These are phyloP conservation scores for Tetratostichococcus sp. DNA, from an alignment of 139 green algal species.

Conservation along the genomic window DNA sequence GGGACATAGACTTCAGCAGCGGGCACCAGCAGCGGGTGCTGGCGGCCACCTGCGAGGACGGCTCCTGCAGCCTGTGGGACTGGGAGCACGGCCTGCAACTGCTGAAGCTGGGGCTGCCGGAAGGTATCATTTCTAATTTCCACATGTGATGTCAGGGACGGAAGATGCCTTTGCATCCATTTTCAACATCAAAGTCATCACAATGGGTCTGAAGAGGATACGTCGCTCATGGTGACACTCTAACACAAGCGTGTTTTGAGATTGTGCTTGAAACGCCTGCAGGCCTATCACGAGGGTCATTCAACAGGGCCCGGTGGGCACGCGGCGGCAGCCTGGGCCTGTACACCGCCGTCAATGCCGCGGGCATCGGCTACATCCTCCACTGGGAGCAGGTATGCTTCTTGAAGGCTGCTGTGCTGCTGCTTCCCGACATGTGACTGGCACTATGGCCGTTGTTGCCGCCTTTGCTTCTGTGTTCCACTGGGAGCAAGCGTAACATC, in stretches of 20 bases:
- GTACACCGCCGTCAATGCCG: conserved; percentile 8
- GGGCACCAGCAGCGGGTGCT: conserved; percentile 16
- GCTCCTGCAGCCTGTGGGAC: conserved; percentile 15
- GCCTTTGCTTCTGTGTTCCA: no score
- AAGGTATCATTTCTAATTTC: no score
- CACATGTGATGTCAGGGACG: no score
- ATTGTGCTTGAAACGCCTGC: background rate
- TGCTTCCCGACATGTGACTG: no score
- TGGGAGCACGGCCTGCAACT: conserved; percentile 1
- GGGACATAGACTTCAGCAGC: conserved; percentile 24
- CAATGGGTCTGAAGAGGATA: background rate
- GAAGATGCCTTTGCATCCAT: no score
- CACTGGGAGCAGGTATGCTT: conserved; percentile 15
- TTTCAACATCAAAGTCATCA: no score
- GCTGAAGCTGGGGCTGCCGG: conserved; percentile 5
- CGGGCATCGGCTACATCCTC: conserved; percentile 12
- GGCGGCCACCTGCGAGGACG: conserved; percentile 13
- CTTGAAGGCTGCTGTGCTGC: no score
- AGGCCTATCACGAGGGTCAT: conserved; percentile 3
- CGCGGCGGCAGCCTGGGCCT: conserved; percentile 5
- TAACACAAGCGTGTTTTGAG: no score
- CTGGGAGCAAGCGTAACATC: no score
- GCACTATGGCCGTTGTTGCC: background rate
- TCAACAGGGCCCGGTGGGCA: conserved; percentile 12
- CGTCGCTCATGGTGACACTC: no score